Evolutionary conservation across 148 eudicot genomes (phyloP).

Genomic region (Persicaria tinctoria): DNA sequence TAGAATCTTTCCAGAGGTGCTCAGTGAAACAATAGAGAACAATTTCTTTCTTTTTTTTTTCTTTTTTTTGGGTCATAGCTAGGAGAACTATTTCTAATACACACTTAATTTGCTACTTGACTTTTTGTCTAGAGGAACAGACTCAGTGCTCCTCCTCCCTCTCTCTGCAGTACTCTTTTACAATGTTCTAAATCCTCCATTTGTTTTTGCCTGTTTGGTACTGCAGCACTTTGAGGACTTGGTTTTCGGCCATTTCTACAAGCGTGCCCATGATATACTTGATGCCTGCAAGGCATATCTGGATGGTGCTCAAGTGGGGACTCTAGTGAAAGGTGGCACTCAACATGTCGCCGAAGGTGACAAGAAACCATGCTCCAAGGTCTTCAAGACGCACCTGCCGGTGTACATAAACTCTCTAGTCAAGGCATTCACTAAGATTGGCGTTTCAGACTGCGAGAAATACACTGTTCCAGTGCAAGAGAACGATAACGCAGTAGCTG

Average conservation of each 20-base stretch:
- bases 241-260: slow-evolving; percentile 58
- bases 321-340: slow-evolving; percentile 37
- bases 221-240: slow-evolving; percentile 67
- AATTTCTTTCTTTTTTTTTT: too few species aligned
- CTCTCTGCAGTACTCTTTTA: too few species aligned
- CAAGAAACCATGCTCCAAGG: slow-evolving; percentile 16
- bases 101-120: not conserved
- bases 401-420: slow-evolving; percentile 24
- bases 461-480: slow-evolving; percentile 14
- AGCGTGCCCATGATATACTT: slow-evolving; percentile 49
- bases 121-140: too few species aligned
- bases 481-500: not conserved
- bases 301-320: slow-evolving; percentile 60
- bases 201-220: not conserved
- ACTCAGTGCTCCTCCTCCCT: too few species aligned
- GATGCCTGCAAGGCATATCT: slow-evolving; percentile 60
- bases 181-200: too few species aligned
- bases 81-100: not conserved
- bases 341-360: slow-evolving; percentile 27
- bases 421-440: slow-evolving; percentile 33
- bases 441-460: slow-evolving; percentile 30
- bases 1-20: not conserved
- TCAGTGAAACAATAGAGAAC: too few species aligned
- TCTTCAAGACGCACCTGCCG: slow-evolving; percentile 20
- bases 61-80: too few species aligned